phyloP scores from a whole-genome alignment of 106 monocot species.

The Dendrobium catenatum region DNA sequence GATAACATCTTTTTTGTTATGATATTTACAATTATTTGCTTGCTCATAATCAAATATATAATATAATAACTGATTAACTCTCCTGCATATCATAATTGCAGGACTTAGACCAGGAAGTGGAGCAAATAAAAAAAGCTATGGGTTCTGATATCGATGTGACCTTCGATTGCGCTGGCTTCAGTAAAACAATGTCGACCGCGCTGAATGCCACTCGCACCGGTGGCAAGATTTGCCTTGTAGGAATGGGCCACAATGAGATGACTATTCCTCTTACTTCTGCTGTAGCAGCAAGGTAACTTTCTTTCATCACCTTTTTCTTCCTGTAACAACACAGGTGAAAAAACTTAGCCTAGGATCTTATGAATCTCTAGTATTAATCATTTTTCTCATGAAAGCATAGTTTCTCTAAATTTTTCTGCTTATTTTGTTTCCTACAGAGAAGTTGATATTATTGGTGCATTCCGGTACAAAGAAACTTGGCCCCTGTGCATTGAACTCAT shows the following conservation, averaged over 20 bases:
- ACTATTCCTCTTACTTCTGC: slow-evolving; percentile 77
- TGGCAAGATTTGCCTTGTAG: slow-evolving; percentile 84
- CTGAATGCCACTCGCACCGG: slow-evolving; percentile 63
- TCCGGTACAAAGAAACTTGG: slow-evolving; percentile 98
- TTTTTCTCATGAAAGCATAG: too few species aligned
- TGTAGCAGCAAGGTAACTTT: slow-evolving; percentile 61
- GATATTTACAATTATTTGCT: too few species aligned
- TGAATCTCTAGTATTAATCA: too few species aligned
- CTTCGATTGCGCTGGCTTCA: slow-evolving; percentile 88
- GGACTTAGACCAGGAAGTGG: slow-evolving; percentile 60
- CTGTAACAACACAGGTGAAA: too few species aligned
- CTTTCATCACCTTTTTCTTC: too few species aligned
- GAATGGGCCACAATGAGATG: slow-evolving; percentile 93
- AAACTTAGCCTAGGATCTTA: too few species aligned
- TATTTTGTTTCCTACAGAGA: slow-evolving; percentile 31
- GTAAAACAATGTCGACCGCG: slow-evolving; percentile 88
- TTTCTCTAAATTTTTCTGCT: too few species aligned
- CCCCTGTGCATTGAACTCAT: slow-evolving; percentile 80
- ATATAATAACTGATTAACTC: not conserved
- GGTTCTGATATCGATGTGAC: slow-evolving; percentile 64
- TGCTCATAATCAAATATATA: too few species aligned
- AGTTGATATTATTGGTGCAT: slow-evolving; percentile 86
- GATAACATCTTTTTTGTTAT: too few species aligned
- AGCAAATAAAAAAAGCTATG: slow-evolving; percentile 49
- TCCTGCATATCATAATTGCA: not conserved